Evolutionary conservation across 768 basidiomycete genomes (phyloP), one percentile per base, ranked within the genome.

Genomic region (Boletus rubescentipes): DNA sequence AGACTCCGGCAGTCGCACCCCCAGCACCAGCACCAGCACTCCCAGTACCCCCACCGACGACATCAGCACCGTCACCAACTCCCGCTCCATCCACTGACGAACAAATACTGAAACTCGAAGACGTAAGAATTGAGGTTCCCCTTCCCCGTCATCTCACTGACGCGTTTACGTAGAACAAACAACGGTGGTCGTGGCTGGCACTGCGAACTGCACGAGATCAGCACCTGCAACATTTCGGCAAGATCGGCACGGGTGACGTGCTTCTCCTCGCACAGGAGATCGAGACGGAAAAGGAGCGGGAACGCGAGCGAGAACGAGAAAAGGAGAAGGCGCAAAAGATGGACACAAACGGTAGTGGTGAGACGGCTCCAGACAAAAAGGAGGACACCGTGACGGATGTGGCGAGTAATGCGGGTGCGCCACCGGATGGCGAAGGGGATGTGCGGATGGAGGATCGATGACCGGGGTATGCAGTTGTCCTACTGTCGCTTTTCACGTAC

Each of bases 201-300:
- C 78, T 93, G 54, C 87, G 91, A 18, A 79, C 82, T 38, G 83
- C 88, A 49, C 86, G 91, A 35, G 85, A 89, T 59, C 79, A 79
- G 54, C 74, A 92, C 67, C 67, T 92, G 37, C 82, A 85, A 57
- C 84, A 90, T 60, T 93, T 93, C 59, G 80, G 84, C n/a, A 87
- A 83, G 73, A 91, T 92, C 55, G 89, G 88, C 16, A 84, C 83
- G 7, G 90, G 89, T 9, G 89, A 93, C 56, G 73, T 94, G 55
- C 78, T 79, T 45, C 60, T 75, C 16, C 77, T 79, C 20, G 58
- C 65, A 15, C 61, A 67, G 21, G 67, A 69, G 56, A 71, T 75
- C n/a, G 73, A 75, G 9, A 53, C 62, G 21, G 72, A 75, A 29
- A 71, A 64, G 46, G 70, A 75, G 40, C 64, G 67, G 8, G 72